These are phyloP conservation scores for Cladosporium sp. DNA, from an alignment of 2,329 filamentous ascomycete species.

Conservation along the genomic window DNA sequence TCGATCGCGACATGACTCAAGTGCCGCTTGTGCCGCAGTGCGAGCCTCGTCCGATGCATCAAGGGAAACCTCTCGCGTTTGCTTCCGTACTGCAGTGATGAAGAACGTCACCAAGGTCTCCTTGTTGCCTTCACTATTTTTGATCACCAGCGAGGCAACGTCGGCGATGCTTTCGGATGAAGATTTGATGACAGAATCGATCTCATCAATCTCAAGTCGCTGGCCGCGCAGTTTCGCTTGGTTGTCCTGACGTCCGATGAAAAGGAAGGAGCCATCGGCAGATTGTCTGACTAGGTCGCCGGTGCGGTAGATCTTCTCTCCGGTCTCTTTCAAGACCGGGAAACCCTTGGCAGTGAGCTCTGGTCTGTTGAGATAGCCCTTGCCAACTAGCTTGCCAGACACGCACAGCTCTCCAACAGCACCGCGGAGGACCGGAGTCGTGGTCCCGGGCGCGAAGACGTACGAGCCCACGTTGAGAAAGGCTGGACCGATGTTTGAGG, in stretches of 20 bases:
- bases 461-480: constrained; percentile 85
- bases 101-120: constrained; percentile 79
- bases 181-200: constrained; percentile 72
- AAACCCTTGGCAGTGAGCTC: constrained; percentile 75
- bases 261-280: constrained; percentile 76
- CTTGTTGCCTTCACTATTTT: constrained; percentile 63
- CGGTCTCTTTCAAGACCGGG: constrained; percentile 50
- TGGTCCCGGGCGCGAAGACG: constrained; percentile 64
- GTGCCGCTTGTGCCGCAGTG: constrained; percentile 24
- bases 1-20: constrained; percentile 56
- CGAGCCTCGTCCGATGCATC: constrained; percentile 24
- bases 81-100: constrained; percentile 1
- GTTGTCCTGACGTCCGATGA: constrained; percentile 80
- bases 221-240: constrained; percentile 90
- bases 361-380: constrained; percentile 75
- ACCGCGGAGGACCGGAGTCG: constrained; percentile 66
- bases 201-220: constrained; percentile 82
- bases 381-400: constrained; percentile 78
- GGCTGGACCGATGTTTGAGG: constrained; percentile 80
- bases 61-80: constrained; percentile 25
- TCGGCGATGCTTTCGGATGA: constrained; percentile 56
- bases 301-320: constrained; percentile 66
- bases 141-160: constrained; percentile 69
- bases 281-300: constrained; percentile 81
- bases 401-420: constrained; percentile 84